A percentile compares a stretch with the other conserved stretches of the same genome.
Evolutionary conservation across 805 yeast species (phyloP).

Genomic region (Clavispora carvajalis): DNA sequence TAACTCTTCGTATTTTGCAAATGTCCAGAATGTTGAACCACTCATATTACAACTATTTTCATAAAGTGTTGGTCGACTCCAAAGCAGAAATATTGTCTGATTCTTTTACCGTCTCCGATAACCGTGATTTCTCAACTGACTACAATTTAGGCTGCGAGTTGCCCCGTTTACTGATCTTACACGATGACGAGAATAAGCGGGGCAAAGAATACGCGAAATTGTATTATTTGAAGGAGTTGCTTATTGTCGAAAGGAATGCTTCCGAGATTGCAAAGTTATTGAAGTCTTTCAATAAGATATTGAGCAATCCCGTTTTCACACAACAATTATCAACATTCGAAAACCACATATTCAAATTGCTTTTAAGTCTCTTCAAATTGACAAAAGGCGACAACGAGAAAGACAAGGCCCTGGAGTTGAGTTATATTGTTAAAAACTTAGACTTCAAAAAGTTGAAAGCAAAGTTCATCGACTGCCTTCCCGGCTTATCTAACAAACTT

Average conservation of each 20-base stretch:
- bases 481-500: constrained; percentile 12
- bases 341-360: constrained; percentile 21
- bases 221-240: constrained; percentile 34
- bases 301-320: constrained; percentile 10
- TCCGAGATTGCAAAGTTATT: constrained; percentile 20
- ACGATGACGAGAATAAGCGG: constrained; percentile 13
- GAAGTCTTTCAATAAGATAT: constrained; percentile 21
- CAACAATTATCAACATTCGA: constrained; percentile 20
- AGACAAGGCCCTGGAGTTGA: constrained; percentile 22
- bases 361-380: constrained; percentile 23
- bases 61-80: constrained; percentile 11
- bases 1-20: constrained; percentile 29
- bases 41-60: constrained; percentile 25
- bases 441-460: constrained; percentile 22
- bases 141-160: constrained; percentile 47
- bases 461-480: constrained; percentile 12
- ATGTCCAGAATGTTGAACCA: constrained; percentile 27
- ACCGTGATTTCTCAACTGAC: constrained; percentile 53
- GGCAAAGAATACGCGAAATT: constrained; percentile 28
- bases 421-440: constrained; percentile 27
- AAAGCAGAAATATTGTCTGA: constrained; percentile 12
- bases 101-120: constrained; percentile 36
- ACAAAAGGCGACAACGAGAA: constrained; percentile 17
- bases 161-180: constrained; percentile 9
- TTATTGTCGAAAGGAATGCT: constrained; percentile 30